These are phyloP conservation scores for Brassica carinata DNA, from an alignment of 345 rosid species.

Conservation along the genomic window DNA sequence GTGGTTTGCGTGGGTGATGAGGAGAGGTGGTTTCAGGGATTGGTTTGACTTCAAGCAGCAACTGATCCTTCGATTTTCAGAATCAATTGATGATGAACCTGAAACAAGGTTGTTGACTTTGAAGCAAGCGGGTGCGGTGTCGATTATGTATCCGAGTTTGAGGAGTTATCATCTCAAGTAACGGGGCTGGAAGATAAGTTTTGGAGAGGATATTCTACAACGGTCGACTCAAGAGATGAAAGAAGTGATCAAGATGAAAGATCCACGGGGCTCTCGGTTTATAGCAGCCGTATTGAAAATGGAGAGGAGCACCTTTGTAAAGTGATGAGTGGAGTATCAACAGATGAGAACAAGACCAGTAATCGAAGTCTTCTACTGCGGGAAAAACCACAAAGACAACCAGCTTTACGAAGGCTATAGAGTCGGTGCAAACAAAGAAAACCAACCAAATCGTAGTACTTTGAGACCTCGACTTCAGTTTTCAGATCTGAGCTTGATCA, in stretches of 20 bases:
- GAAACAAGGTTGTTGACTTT: neutral
- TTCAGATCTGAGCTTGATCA: neutral
- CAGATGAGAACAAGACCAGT: neutral
- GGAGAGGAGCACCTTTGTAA: neutral
- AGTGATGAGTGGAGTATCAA: neutral
- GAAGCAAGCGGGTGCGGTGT: neutral
- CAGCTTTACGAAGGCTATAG: too few relatives aligned
- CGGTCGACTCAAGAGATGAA: neutral
- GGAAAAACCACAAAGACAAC: too few relatives aligned
- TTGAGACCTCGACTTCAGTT: neutral
- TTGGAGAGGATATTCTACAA: neutral
- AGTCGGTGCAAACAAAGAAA: neutral
- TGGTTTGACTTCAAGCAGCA: neutral
- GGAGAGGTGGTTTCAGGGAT: neutral
- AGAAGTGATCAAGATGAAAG: neutral
- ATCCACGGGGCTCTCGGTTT: neutral
- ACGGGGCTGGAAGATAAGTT: neutral
- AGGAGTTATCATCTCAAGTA: neutral
- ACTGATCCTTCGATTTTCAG: neutral
- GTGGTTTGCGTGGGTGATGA: neutral
- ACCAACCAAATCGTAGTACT: neutral
- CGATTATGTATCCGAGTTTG: neutral
- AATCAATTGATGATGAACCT: neutral
- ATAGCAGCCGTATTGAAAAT: neutral
- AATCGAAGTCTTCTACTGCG: too few relatives aligned